Evolutionary conservation across 2,329 filamentous ascomycete genomes (phyloP).

Genomic region (Cladobotryum mycophilum): DNA sequence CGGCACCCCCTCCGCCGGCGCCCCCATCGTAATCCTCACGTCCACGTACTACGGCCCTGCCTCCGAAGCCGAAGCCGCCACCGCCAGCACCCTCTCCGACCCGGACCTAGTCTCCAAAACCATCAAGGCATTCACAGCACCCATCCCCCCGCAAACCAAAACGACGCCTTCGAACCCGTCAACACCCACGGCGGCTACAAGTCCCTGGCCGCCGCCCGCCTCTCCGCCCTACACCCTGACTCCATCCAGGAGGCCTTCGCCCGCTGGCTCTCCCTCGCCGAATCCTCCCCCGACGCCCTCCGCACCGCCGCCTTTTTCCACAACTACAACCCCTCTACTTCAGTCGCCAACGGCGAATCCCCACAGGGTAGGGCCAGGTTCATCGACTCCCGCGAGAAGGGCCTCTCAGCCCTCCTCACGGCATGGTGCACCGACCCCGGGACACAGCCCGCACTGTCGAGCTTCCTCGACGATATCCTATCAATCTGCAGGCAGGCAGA

Average conservation of each 20-base stretch:
- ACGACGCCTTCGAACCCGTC: slow-evolving; percentile 16
- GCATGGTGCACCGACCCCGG: slow-evolving; percentile 12
- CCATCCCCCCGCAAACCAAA: slow-evolving; percentile 16
- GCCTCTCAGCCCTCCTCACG: slow-evolving; percentile 9
- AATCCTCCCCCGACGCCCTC: slow-evolving; percentile 13
- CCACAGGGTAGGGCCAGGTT: slow-evolving; percentile 6
- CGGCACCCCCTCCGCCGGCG: slow-evolving; percentile 20
- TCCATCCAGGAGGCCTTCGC: slow-evolving; percentile 19
- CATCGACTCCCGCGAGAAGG: slow-evolving; percentile 18
- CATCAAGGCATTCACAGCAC: slow-evolving; percentile 17
- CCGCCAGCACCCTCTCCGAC: slow-evolving; percentile 14
- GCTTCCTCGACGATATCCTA: slow-evolving; percentile 12
- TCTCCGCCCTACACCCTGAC: slow-evolving; percentile 11
- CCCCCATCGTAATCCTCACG: slow-evolving; percentile 23
- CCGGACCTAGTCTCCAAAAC: slow-evolving; percentile 15
- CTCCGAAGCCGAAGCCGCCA: slow-evolving; percentile 18
- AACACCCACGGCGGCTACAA: slow-evolving; percentile 27
- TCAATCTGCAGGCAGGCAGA: slow-evolving; percentile 10
- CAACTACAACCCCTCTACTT: slow-evolving; percentile 13
- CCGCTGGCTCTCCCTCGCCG: slow-evolving; percentile 19
- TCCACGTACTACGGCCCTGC: slow-evolving; percentile 20
- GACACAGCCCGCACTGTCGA: slow-evolving; percentile 7
- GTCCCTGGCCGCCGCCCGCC: slow-evolving; percentile 17
- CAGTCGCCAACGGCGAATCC: not conserved
- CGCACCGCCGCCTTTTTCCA: slow-evolving; percentile 15